Evolutionary conservation across 2,329 filamentous ascomycete species (phyloP), one percentile per base, ranked within the genome.

Genomic region (Coniochaeta prunicola): DNA sequence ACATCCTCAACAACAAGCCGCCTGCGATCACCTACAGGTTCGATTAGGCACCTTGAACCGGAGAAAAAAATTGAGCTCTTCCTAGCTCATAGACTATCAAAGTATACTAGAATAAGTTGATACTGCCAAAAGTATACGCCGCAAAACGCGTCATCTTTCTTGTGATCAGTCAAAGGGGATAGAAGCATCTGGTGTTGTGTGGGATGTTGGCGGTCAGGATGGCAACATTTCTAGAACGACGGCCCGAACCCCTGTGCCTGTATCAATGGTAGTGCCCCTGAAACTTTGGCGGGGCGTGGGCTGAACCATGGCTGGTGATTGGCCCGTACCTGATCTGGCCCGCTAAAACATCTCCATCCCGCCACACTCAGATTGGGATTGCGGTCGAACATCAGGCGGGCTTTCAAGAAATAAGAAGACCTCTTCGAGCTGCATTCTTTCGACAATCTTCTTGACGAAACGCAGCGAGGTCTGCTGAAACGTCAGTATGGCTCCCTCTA

Each of bases 1-100:
- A 74, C 40, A 77, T 85, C 57, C 68, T 86, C 56, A 75, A 77
- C 62, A 87, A 86, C 68, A 85, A 84, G 74, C 82, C 82, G 2
- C 75, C 76, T 59, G 73, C 64, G 65, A 64, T 78, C 33, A 63
- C 66, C 3, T 64, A 26, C 19, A 24, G 40, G 40, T 45, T 45
- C 66, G 62, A 69, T 76, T 34, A 76, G 68, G 58, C 72, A 64
- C 19, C 58, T 36, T 17, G n/a, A 12, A 24, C 17, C 21, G 17
- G 19, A 38, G 3, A 15, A 36, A 7, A 36, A 3, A 36, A 13
- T 36, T 36, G 33, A 36, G 15, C 33, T n/a, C n/a, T n/a, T n/a
- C n/a, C n/a, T n/a, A n/a, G n/a, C n/a, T n/a, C n/a, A n/a, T n/a
- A n/a, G n/a, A n/a, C n/a, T n/a, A n/a, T n/a, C n/a, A n/a, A n/a